Conservation (phyloP, 2,329 filamentous ascomycete species). For the Microsporum ferrugineum region DNA sequence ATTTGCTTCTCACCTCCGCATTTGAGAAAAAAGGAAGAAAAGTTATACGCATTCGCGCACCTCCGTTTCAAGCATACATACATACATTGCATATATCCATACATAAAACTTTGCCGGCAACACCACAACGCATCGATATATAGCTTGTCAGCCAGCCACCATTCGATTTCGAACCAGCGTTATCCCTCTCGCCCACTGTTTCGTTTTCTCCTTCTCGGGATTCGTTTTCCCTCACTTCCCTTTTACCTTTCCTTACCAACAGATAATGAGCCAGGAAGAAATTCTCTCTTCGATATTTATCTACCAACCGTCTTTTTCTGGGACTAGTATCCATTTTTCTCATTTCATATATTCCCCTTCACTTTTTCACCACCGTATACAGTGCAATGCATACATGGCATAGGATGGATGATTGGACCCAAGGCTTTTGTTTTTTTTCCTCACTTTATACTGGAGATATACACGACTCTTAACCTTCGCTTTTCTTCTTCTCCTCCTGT, state of each 20-base stretch:
- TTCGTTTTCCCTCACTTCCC: neutral
- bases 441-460: neutral
- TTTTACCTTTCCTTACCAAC: too few relatives aligned
- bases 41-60: neutral
- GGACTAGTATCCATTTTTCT: neutral
- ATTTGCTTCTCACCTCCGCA: too few relatives aligned
- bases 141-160: neutral
- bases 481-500: neutral
- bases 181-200: neutral
- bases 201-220: neutral
- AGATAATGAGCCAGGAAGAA: too few relatives aligned
- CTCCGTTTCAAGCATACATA: conserved; percentile 2
- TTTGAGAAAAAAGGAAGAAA: neutral
- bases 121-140: neutral
- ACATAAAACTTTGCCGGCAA: neutral
- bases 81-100: neutral
- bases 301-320: neutral
- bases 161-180: neutral
- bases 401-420: neutral
- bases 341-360: neutral
- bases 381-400: neutral
- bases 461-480: conserved; percentile 1
- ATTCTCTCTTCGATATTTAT: too few relatives aligned
- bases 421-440: neutral
- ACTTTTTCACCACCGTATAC: neutral